These are phyloP conservation scores for Myxozyma kluyveri DNA, from an alignment of 805 yeast genomes.

Conservation along the genomic window DNA sequence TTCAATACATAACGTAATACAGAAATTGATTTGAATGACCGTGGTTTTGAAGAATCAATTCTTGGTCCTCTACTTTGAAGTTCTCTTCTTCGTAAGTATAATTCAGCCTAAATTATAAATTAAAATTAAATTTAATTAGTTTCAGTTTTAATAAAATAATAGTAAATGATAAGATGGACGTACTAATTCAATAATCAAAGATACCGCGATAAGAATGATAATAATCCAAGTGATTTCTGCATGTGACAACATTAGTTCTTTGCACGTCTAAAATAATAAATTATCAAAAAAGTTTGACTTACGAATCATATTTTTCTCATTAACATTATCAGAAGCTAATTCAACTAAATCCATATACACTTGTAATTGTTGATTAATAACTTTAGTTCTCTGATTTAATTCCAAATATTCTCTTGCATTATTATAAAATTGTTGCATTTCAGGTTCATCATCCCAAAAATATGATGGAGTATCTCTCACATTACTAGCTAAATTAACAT, in stretches of 20 bases:
- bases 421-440: conserved; percentile 83
- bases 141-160: too few species aligned
- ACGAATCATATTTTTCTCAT: conserved; percentile 86
- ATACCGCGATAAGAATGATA: conserved; percentile 73
- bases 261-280: neutral
- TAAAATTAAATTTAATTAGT: too few species aligned
- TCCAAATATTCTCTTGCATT: conserved; percentile 92
- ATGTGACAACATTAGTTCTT: neutral
- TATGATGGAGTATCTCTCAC: conserved; percentile 94
- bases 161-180: neutral
- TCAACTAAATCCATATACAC: conserved; percentile 92
- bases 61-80: too few species aligned
- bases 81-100: too few species aligned
- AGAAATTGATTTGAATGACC: too few species aligned
- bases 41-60: too few species aligned
- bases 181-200: conserved; percentile 54
- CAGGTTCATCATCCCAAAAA: conserved; percentile 94
- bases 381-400: conserved; percentile 91
- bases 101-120: too few species aligned
- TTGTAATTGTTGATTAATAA: conserved; percentile 87
- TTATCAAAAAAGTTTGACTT: neutral
- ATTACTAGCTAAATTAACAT: conserved; percentile 85
- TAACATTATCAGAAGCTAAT: conserved; percentile 88
- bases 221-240: conserved; percentile 75
- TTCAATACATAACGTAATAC: too few species aligned